phyloP scores from a whole-genome alignment of 345 rosid species.

The Dovyalis caffra region DNA sequence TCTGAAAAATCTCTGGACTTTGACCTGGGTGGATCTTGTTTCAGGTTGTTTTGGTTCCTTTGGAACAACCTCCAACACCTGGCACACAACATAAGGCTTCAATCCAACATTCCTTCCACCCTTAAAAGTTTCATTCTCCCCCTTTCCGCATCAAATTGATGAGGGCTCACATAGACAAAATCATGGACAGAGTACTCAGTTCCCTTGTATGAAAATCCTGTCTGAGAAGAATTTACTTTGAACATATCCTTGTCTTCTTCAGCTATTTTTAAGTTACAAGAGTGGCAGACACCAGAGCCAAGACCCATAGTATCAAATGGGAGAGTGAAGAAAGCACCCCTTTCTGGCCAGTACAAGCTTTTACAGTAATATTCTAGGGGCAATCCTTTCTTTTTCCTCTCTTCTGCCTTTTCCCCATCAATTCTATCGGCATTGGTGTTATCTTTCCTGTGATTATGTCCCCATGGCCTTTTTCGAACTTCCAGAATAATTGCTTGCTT shows the following conservation, averaged over 20 bases:
- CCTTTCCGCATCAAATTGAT: conserved; percentile 18
- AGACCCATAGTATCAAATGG: conserved; percentile 24
- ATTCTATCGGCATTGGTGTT: conserved; percentile 14
- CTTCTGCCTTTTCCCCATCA: conserved; percentile 32
- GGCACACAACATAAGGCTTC: conserved; percentile 26
- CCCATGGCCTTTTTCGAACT: conserved; percentile 22
- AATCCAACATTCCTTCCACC: conserved; percentile 32
- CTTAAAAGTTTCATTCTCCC: conserved; percentile 22
- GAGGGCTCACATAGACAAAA: conserved; percentile 26
- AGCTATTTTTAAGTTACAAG: conserved; percentile 19
- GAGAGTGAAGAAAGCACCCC: conserved; percentile 31
- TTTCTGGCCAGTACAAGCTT: conserved; percentile 34
- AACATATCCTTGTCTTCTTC: conserved; percentile 21
- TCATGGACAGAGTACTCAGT: conserved; percentile 21
- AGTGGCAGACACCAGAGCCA: conserved; percentile 27
- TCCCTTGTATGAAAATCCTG: conserved; percentile 20
- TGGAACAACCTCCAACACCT: conserved; percentile 20
- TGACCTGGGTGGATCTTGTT: conserved; percentile 16
- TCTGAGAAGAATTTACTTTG: conserved; percentile 14
- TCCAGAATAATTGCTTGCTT: conserved; percentile 20
- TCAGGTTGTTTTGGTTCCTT: conserved; percentile 6
- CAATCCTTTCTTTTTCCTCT: conserved; percentile 28
- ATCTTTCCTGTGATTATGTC: conserved; percentile 20
- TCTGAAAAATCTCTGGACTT: conserved; percentile 26
- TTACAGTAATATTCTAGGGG: conserved; percentile 31